These are phyloP conservation scores for Cladophialophora yegresii DNA, from an alignment of 2,329 filamentous ascomycete species.

Conservation along the genomic window DNA sequence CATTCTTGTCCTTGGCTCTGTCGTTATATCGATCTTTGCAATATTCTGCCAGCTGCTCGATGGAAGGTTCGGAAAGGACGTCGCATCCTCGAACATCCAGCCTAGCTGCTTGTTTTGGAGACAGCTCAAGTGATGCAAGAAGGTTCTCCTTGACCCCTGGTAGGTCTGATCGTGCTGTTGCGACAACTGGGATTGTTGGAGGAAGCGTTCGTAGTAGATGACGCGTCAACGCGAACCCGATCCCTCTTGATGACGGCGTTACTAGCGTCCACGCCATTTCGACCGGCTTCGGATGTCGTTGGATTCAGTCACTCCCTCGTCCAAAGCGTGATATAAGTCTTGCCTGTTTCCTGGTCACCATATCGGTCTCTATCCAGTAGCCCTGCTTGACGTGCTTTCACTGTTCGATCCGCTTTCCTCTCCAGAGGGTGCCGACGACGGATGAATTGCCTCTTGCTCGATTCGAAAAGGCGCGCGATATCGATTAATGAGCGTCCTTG, in stretches of 20 bases:
- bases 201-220: constrained; percentile 59
- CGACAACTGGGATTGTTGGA: constrained; percentile 56
- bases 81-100: constrained; percentile 47
- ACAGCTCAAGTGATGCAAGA: constrained; percentile 44
- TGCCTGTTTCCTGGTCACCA: neutral
- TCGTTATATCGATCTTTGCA: constrained; percentile 55
- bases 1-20: constrained; percentile 40
- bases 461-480: neutral
- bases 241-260: constrained; percentile 63
- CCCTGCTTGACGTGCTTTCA: neutral
- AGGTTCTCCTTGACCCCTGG: constrained; percentile 47
- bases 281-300: neutral
- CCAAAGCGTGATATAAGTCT: neutral
- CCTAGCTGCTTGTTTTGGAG: constrained; percentile 34
- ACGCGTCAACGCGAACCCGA: constrained; percentile 63
- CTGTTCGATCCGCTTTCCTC: neutral
- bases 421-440: neutral
- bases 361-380: neutral
- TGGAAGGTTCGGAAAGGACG: constrained; percentile 55
- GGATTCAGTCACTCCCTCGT: neutral
- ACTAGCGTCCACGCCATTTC: constrained; percentile 42
- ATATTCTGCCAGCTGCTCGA: constrained; percentile 58
- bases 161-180: constrained; percentile 58
- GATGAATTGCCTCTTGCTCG: neutral
- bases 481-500: no score